Conservation (phyloP, 495 filamentous ascomycete species). For the Parathielavia hyrcaniae region DNA sequence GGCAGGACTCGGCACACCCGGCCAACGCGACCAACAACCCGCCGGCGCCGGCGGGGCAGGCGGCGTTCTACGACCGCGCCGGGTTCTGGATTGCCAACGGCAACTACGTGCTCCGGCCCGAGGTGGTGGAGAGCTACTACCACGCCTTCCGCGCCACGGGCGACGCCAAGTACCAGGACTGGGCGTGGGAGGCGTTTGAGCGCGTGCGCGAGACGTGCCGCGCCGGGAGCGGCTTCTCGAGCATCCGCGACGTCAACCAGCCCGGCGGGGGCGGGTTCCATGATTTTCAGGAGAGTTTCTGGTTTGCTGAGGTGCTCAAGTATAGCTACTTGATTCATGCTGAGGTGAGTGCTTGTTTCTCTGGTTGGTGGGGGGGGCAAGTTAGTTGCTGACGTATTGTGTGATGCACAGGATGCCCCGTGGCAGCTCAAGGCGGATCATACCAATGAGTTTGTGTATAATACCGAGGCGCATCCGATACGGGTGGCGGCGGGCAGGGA, state of each 20-base stretch:
- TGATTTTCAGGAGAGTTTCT: constrained; percentile 82
- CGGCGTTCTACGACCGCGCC: constrained; percentile 52
- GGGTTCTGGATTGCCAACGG: constrained; percentile 69
- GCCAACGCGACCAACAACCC: constrained; percentile 36
- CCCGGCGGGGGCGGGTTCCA: constrained; percentile 52
- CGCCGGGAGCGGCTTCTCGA: constrained; percentile 61
- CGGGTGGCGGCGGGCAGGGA: constrained; percentile 37
- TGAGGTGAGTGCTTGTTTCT: constrained; percentile 28
- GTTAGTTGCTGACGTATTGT: constrained; percentile 1
- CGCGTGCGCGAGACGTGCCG: constrained; percentile 60
- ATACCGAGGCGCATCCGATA: constrained; percentile 80
- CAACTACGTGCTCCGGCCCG: constrained; percentile 68
- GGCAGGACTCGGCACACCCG: constrained; percentile 45
- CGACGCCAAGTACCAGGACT: constrained; percentile 64
- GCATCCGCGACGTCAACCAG: constrained; percentile 60
- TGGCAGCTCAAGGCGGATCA: constrained; percentile 58
- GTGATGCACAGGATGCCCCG: constrained; percentile 41
- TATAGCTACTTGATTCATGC: constrained; percentile 63
- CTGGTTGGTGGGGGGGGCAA: not conserved
- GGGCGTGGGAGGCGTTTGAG: constrained; percentile 78
- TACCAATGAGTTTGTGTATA: constrained; percentile 66
- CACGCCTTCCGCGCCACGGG: constrained; percentile 79
- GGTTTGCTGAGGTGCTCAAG: constrained; percentile 87
- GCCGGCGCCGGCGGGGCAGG: constrained; percentile 41
- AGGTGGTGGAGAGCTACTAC: constrained; percentile 84